Percentiles rank a stretch among this genome's conserved stretches.
These are phyloP conservation scores for Mucor indicus DNA, from an alignment of 371 early-diverging fungal species.

Conservation along the genomic window DNA sequence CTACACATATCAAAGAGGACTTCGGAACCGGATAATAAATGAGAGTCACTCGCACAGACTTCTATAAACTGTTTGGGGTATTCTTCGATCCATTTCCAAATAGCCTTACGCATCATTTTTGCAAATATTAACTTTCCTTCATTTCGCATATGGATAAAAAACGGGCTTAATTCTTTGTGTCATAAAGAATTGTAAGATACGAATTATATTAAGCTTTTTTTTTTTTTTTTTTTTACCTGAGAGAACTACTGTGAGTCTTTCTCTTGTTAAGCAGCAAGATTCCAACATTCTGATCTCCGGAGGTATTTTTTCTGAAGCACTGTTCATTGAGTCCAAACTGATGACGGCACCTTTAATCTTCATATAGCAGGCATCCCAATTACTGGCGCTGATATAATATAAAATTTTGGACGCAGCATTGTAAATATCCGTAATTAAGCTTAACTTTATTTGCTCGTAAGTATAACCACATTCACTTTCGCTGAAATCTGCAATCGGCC, in stretches of 20 bases:
- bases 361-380: conserved; percentile 77
- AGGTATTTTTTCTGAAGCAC: conserved; percentile 33
- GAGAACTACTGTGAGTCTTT: conserved; percentile 63
- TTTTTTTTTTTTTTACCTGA: conserved; percentile 44
- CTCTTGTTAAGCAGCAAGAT: conserved; percentile 67
- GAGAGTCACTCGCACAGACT: conserved; percentile 58
- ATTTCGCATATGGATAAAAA: conserved; percentile 62
- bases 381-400: conserved; percentile 77
- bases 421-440: conserved; percentile 58
- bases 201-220: not conserved
- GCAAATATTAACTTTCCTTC: conserved; percentile 66
- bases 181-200: no score
- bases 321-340: conserved; percentile 50
- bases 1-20: conserved; percentile 74
- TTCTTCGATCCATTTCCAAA: conserved; percentile 86
- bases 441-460: conserved; percentile 30
- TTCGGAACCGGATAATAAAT: conserved; percentile 69
- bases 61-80: conserved; percentile 69
- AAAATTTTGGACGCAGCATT: conserved; percentile 71
- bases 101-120: conserved; percentile 66
- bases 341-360: conserved; percentile 59
- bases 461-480: conserved; percentile 16
- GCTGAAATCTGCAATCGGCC: not conserved
- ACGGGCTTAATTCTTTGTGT: conserved; percentile 61
- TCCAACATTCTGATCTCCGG: conserved; percentile 76